Evolutionary conservation across 768 basidiomycete genomes (phyloP), one percentile per base, ranked within the genome.

Genomic region (Paxillus rubicundulus): DNA sequence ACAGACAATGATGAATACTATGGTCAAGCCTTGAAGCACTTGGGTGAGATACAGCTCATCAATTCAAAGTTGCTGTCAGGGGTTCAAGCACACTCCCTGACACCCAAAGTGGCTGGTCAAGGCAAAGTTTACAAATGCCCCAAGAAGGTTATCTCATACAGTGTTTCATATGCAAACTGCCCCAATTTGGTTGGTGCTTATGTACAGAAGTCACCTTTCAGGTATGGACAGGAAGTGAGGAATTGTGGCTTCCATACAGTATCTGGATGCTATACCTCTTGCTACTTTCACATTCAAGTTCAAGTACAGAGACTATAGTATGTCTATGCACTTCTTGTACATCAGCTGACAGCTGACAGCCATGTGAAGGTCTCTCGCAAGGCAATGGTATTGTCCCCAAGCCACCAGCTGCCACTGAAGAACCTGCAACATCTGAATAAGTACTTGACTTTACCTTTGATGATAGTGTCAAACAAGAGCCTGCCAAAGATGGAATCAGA

Each of bases 201-300:
- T 44, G 40, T 57, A 10, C 59, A 45, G n/a, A 21, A 24, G 9
- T 5, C 30, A 21, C 41, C 13, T 12, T 41, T 16, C 28, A 69
- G 68, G 20, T 70, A 58, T 34, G 69, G 67, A 4, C 36, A 40
- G 30, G 65, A 67, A 53, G 43, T 45, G 20, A 17, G 50, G 38
- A 16, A 18, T 37, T 30, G 24, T 7, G n/a, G 0, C 13, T 21
- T 24, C 4, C 4, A 13, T 47, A n/a, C 28, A 3, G 2, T 30
- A 40, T 48, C 43, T 67, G 45, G 64, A 64, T 47, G 53, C 40
- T 28, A 12, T 36, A 2, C 65, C 67, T 13, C 41, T 69, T 2
- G 63, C 36, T 18, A 63, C 57, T n/a, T 69, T 70, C 28, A 33
- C 60, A 28, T 69, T 69, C 56, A 70, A 51, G 32, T 69, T 69